A percentile compares a stretch with the other conserved stretches of the same genome.
phyloP scores from a whole-genome alignment of 495 filamentous ascomycete genomes.

The Viridothelium virens region DNA sequence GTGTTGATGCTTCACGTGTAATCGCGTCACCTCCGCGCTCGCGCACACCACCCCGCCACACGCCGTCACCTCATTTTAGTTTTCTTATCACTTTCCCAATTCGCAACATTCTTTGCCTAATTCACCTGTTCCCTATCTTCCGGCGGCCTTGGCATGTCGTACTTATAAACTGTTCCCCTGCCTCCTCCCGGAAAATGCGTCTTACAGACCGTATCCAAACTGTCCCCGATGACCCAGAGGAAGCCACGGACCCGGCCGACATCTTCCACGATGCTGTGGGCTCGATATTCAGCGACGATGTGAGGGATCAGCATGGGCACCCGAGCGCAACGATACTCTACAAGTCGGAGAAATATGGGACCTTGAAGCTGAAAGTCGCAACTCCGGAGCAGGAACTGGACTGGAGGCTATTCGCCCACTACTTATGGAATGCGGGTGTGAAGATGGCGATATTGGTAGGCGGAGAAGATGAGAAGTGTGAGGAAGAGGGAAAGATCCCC shows the following conservation, averaged over 20 bases:
- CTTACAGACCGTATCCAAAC: conserved; percentile 21
- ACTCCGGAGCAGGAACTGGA: conserved; percentile 51
- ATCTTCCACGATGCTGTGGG: conserved; percentile 55
- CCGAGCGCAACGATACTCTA: conserved; percentile 57
- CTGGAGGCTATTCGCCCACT: conserved; percentile 66
- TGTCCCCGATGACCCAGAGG: conserved; percentile 16
- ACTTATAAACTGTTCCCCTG: neutral
- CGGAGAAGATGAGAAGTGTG: conserved; percentile 17
- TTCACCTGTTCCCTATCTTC: neutral
- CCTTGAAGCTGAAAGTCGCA: conserved; percentile 44
- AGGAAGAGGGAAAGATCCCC: conserved; percentile 2
- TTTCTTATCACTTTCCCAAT: neutral
- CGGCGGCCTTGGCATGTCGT: no score
- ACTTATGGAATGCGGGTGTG: conserved; percentile 78
- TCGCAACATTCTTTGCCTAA: neutral
- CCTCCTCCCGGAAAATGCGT: neutral
- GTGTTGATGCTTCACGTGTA: neutral
- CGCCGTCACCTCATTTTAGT: neutral
- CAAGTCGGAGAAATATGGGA: conserved; percentile 39
- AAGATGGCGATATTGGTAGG: conserved; percentile 64
- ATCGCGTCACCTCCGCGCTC: neutral
- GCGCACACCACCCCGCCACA: conserved; percentile 8
- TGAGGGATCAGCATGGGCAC: conserved; percentile 67
- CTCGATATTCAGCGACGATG: conserved; percentile 69
- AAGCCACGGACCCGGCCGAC: conserved; percentile 50